Conservation (phyloP, 495 filamentous ascomycete genomes). For the Penicillium bialowiezense region DNA sequence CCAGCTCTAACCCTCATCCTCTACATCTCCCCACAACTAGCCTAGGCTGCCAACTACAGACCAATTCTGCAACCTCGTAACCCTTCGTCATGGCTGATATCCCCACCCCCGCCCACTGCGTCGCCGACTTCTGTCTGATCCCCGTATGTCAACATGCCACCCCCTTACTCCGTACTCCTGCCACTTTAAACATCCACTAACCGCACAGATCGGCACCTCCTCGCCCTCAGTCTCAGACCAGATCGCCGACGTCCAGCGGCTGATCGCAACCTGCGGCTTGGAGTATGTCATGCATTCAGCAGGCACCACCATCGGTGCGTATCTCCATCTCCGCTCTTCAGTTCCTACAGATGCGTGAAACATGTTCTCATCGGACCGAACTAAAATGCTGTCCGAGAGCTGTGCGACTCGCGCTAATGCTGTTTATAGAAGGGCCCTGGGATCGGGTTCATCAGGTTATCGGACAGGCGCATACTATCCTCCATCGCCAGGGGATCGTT, state of each 20-base stretch:
- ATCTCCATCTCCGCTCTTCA: neutral
- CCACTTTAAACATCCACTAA: conserved; percentile 45
- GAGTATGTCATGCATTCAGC: conserved; percentile 87
- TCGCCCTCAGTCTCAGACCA: conserved; percentile 81
- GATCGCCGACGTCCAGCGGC: conserved; percentile 83
- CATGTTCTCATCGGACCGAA: neutral
- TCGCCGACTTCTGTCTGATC: conserved; percentile 80
- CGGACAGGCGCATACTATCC: conserved; percentile 81
- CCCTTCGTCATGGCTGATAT: conserved; percentile 25
- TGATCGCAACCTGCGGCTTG: conserved; percentile 75
- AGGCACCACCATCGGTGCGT: conserved; percentile 86
- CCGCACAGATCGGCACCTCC: conserved; percentile 69
- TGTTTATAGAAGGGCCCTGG: conserved; percentile 76
- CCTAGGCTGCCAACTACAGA: too few relatives aligned
- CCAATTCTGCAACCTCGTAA: too few relatives aligned
- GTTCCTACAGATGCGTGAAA: neutral
- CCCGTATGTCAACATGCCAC: conserved; percentile 50
- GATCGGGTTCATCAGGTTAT: conserved; percentile 84
- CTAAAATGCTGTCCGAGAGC: neutral
- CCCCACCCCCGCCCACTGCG: conserved; percentile 63
- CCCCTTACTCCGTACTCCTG: too few relatives aligned
- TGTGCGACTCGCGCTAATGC: neutral
- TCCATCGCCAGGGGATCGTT: conserved; percentile 78
- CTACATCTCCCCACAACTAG: neutral
- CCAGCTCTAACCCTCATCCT: neutral